Evolutionary conservation across 768 basidiomycete species (phyloP), one percentile per base, ranked within the genome.

Genomic region (Boletus huronensis): DNA sequence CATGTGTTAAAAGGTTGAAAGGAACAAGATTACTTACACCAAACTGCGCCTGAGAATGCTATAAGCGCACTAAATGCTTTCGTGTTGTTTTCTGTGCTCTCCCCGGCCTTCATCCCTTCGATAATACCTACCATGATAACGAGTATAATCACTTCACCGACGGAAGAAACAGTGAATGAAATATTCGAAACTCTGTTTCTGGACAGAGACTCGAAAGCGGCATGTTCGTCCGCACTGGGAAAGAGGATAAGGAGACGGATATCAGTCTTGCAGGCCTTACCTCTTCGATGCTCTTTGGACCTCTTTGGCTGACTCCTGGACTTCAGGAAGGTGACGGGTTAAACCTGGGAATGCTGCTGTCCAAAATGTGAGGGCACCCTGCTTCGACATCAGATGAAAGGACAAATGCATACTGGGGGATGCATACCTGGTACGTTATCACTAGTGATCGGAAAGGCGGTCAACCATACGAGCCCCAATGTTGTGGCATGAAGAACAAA

Each of bases 341-440:
- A 91, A 75, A 17, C 86, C 88, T 0, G 88, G 87, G 65, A 91
- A 90, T 13, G 89, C 88, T 13, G 89, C 89, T 0, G 86, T 87
- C 88, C 87, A 91, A 69, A 90, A 91, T 0, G 88, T 90, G 51
- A 90, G 67, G 29, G 85, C 74, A 52, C 85, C 81, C 82, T 87
- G 53, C 0, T 9, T 39, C 10, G 6, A 46, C 13, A 19, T 66
- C 13, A 58, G 55, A 38, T 8, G n/a, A 17, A 1, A 38, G 13
- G 3, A 11, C 4, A 25, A 23, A 17, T 2, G 16, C n/a, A 34
- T 34, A 16, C 13, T 36, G 13, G 7, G 8, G 32, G 10, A 32
- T 38, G 21, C 34, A 34, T 52, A 80, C 84, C 73, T 89, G 88
- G 67, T 89, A 91, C 0, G 87, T 76, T 34, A 90, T 85, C 52